Percentiles rank a stretch among this genome's conserved stretches.
phyloP scores from a whole-genome alignment of 1,284 basidiomycete genomes.

The Cutaneotrichosporon curvatum region DNA sequence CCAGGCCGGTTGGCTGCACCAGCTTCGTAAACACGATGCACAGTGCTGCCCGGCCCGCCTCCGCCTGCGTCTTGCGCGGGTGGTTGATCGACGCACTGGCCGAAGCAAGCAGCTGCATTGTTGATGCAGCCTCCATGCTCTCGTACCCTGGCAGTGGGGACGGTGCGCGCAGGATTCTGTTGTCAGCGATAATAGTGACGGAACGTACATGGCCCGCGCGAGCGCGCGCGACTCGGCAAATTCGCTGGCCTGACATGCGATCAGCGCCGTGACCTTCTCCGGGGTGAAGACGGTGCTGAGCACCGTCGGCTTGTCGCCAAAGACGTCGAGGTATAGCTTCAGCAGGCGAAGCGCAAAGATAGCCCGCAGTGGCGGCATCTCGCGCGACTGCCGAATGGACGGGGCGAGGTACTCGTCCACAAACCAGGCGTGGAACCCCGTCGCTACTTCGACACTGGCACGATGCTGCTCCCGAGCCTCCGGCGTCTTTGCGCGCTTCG shows the following conservation, averaged over 20 bases:
- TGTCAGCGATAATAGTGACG: not conserved
- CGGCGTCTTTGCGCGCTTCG: conserved; percentile 8
- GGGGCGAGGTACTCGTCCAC: conserved; percentile 23
- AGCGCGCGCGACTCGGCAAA: conserved; percentile 37
- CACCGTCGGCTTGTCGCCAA: conserved; percentile 11
- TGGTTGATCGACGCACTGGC: conserved; percentile 32
- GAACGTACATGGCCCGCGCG: conserved; percentile 37
- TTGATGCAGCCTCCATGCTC: conserved; percentile 8
- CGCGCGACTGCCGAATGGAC: conserved; percentile 20
- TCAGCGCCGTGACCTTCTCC: conserved; percentile 29
- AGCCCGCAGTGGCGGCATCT: conserved; percentile 25
- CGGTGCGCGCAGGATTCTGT: conserved; percentile 31
- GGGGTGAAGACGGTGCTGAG: conserved; percentile 23
- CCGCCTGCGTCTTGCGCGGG: conserved; percentile 42
- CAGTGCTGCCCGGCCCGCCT: conserved; percentile 39
- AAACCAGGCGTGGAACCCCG: conserved; percentile 26
- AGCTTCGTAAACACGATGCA: conserved; percentile 36
- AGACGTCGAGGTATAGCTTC: conserved; percentile 30
- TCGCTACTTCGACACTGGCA: not conserved
- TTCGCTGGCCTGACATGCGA: conserved; percentile 41
- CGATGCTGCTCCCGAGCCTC: not conserved
- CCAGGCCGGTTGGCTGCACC: conserved; percentile 12
- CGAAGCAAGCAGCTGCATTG: conserved; percentile 19
- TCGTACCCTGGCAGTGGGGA: conserved; percentile 36
- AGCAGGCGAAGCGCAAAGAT: conserved; percentile 29